phyloP scores from a whole-genome alignment of 2,329 filamentous ascomycete species.

The Sporothrix curviconia region DNA sequence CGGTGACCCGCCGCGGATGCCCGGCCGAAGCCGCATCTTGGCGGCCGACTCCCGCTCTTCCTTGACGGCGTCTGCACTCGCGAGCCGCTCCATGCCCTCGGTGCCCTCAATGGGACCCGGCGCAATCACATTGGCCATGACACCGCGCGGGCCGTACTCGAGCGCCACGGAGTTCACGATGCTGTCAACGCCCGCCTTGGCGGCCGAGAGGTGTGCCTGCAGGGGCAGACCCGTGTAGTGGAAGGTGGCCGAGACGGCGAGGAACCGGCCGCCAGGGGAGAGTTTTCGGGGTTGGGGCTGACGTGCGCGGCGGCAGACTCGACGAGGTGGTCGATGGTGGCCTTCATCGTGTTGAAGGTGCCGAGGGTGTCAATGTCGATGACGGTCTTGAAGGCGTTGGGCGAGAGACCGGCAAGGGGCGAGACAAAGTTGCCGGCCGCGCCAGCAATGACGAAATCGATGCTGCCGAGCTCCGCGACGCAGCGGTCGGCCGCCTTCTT shows the following conservation, averaged over 20 bases:
- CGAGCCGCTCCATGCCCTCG: constrained; percentile 66
- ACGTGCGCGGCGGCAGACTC: constrained; percentile 63
- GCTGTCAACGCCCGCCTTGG: constrained; percentile 86
- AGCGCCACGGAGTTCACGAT: constrained; percentile 73
- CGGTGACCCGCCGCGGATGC: constrained; percentile 30
- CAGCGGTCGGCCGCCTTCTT: constrained; percentile 71
- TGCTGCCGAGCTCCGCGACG: constrained; percentile 72
- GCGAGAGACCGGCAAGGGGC: constrained; percentile 70
- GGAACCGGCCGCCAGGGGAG: constrained; percentile 70
- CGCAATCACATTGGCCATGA: constrained; percentile 82
- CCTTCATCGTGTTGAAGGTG: constrained; percentile 91
- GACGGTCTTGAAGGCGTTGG: constrained; percentile 90
- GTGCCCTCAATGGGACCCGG: constrained; percentile 82
- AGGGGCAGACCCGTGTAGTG: constrained; percentile 83
- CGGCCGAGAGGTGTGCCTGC: constrained; percentile 83
- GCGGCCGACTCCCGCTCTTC: constrained; percentile 13
- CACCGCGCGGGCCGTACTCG: constrained; percentile 81
- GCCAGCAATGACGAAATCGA: constrained; percentile 92
- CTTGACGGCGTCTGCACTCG: constrained; percentile 27
- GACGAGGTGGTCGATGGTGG: constrained; percentile 74
- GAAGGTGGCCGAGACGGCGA: constrained; percentile 85
- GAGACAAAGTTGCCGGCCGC: constrained; percentile 95
- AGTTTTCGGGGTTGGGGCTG: constrained; percentile 32
- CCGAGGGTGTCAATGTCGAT: constrained; percentile 95
- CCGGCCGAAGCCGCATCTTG: constrained; percentile 16